phyloP scores from a whole-genome alignment of 1,139 yeast species.

The Magnusiomyces tetraspermus region DNA sequence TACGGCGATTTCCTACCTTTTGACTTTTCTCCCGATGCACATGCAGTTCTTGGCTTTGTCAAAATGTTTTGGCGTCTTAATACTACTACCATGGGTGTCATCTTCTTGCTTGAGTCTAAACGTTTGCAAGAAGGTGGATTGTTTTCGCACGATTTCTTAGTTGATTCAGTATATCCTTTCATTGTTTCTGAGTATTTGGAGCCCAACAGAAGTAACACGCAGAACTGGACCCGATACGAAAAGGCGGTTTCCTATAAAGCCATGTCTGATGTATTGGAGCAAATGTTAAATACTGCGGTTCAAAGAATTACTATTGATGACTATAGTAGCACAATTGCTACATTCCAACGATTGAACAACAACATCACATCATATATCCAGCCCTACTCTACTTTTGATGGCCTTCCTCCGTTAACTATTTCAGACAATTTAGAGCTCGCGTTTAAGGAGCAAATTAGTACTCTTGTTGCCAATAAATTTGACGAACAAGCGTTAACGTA shows the following conservation, averaged over 20 bases:
- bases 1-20: not conserved
- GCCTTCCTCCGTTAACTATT: not conserved
- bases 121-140: not conserved
- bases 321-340: not conserved
- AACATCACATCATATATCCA: not conserved
- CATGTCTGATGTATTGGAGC: not conserved
- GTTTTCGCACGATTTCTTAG: not conserved
- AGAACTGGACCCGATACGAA: not conserved
- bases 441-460: slow-evolving; percentile 1
- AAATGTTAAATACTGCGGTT: not conserved
- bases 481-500: not conserved
- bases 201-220: not conserved
- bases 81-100: slow-evolving; percentile 1
- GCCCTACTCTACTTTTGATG: slow-evolving; percentile 2
- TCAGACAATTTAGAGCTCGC: not conserved
- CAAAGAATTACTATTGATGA: not conserved
- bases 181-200: slow-evolving; percentile 1
- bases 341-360: not conserved
- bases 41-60: not conserved
- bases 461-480: not conserved
- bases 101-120: not conserved
- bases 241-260: not conserved
- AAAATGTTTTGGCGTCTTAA: slow-evolving; percentile 1
- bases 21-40: slow-evolving; percentile 3
- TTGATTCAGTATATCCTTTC: not conserved